Conservation (phyloP, 1,284 basidiomycete genomes). For the Boletus sp. region DNA sequence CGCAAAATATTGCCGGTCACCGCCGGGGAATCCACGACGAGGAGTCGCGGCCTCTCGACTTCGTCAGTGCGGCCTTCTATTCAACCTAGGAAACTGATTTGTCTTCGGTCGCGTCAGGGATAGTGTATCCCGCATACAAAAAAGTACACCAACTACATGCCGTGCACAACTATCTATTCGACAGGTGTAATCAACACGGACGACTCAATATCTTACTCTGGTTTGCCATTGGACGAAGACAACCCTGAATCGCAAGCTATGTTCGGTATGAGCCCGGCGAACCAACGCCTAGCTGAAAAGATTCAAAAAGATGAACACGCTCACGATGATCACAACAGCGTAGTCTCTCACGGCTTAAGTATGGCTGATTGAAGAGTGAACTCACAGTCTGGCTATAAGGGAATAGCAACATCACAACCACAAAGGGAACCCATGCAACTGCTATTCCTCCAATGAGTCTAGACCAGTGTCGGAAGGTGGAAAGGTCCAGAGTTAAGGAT, state of each 20-base stretch:
- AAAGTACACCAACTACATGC: not conserved
- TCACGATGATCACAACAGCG: conserved; percentile 55
- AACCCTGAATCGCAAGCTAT: conserved; percentile 1
- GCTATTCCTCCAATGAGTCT: conserved; percentile 52
- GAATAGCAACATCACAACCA: conserved; percentile 55
- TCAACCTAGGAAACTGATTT: not conserved
- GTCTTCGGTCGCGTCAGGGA: not conserved
- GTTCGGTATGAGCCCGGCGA: conserved; percentile 49
- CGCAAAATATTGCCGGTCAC: not conserved
- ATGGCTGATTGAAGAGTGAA: conserved; percentile 7
- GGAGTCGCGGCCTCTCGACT: not conserved
- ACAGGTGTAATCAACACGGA: not conserved
- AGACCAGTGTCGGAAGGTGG: conserved; percentile 52
- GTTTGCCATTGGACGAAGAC: conserved; percentile 8
- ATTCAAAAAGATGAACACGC: conserved; percentile 60
- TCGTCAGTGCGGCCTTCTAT: too few relatives aligned
- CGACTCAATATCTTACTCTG: conserved; percentile 2
- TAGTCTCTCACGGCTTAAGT: conserved; percentile 43
- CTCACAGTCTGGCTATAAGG: conserved; percentile 41
- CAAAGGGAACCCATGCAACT: conserved; percentile 58
- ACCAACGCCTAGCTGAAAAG: conserved; percentile 61
- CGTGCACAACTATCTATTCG: not conserved
- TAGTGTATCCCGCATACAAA: not conserved
- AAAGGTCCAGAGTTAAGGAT: conserved; percentile 56
- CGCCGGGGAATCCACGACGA: not conserved